Percentiles rank a stretch among this genome's conserved stretches.
These are phyloP conservation scores for Fusarium proliferatum DNA, from an alignment of 2,329 filamentous ascomycete genomes.

Conservation along the genomic window DNA sequence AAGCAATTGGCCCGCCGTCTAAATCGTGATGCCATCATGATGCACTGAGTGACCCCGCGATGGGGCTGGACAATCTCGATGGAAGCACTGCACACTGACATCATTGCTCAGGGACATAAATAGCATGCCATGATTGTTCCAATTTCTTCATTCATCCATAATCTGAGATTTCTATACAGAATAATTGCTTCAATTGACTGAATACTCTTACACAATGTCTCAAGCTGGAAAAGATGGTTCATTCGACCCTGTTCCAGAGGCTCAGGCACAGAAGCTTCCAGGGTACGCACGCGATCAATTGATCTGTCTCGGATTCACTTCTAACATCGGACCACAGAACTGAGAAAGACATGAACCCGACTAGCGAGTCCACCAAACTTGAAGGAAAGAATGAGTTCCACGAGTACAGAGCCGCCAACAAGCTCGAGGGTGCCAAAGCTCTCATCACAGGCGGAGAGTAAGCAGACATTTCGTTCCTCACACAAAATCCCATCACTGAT, in stretches of 20 bases:
- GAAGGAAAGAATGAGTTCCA: conserved; percentile 52
- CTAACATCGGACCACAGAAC: conserved; percentile 23
- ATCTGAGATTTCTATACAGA: no score
- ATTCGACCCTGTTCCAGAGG: conserved; percentile 50
- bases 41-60: conserved; percentile 10
- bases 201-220: conserved; percentile 9
- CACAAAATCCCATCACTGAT: accelerated
- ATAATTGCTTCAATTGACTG: background rate
- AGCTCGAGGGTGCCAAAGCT: conserved; percentile 62
- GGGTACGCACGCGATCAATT: conserved; percentile 43
- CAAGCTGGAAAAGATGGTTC: conserved; percentile 43
- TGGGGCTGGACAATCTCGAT: conserved; percentile 2
- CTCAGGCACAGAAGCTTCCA: conserved; percentile 52
- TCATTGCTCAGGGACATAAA: conserved; percentile 13
- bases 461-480: conserved; percentile 20
- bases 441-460: conserved; percentile 68
- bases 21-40: conserved; percentile 29
- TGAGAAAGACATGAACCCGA: conserved; percentile 54
- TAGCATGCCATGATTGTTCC: background rate
- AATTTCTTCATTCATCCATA: background rate
- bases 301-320: accelerated
- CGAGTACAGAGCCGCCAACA: conserved; percentile 58
- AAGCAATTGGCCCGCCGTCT: background rate
- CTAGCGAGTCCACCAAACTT: conserved; percentile 54
- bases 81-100: conserved; percentile 22